Base-by-base conservation (phyloP, 257 asterid species). In the Marsdenia floribunda region DNA sequence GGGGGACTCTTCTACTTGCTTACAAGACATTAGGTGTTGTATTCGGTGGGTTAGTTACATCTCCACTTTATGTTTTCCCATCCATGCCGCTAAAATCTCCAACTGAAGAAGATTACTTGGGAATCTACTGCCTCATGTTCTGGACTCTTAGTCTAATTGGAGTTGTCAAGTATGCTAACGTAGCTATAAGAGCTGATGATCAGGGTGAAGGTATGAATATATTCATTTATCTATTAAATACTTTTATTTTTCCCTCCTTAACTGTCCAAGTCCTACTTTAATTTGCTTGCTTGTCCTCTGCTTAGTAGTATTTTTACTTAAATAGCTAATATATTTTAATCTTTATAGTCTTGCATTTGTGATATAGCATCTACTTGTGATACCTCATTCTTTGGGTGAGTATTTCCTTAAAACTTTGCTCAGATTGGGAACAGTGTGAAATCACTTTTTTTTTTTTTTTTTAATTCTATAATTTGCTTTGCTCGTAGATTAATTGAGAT, bases 61-160 rank as follows among this genome's bases (percentile, higher is more conserved):
- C 88, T 72, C 88, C 88, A 38, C 88, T 84, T 58, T 84, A 84
- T 70, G 88, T 84, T 68, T 84, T 74, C 75, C 88, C 88, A 53
- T 84, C 88, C 59, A 82, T 81, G 86, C 86, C 69, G 12, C 73
- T 84, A 50, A 84, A 82, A 42, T 73, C 82, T 71, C 88, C 88
- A 5, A 84, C 84, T 21, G 86, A 82, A 68, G 80, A 79, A 54
- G 81, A 79, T 61, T 84, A 84, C 73, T 77, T 84, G 79, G 88
- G 86, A 74, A 79, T 84, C 40, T 82, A 76, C 75, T 74, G 84
- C 81, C 82, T 82, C 26, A 84, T 84, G 75, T 84, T 84, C 82
- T 84, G 88, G 88, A 84, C 88, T 29, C 84, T 84, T 53, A 84
- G 81, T 59, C 70, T 84, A 22, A 82, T 84, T 63, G 88, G 88